Evolutionary conservation across 2,329 filamentous ascomycete species (phyloP).

Genomic region (Colletotrichum spinosum): DNA sequence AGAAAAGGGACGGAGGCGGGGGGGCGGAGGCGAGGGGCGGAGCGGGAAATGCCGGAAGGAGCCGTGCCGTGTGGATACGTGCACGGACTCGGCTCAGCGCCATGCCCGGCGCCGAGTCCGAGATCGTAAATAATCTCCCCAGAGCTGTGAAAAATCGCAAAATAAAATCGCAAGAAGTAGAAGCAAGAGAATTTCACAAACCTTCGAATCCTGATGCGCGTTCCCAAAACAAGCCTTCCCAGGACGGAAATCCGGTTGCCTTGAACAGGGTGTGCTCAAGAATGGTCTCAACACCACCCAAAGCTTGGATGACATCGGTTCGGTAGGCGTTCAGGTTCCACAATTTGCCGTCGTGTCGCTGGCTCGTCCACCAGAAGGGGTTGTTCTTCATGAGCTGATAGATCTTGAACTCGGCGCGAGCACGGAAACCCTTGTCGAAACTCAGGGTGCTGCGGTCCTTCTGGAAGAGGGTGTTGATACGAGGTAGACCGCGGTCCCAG

Average conservation of each 20-base stretch:
- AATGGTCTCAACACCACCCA: conserved; percentile 97
- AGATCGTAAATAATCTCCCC: no score
- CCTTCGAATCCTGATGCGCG: no score
- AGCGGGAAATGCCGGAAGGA: no score
- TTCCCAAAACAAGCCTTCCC: conserved; percentile 97
- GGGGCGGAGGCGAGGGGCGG: no score
- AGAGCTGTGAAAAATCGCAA: no score
- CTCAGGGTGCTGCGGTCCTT: conserved; percentile 97
- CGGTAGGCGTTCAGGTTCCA: conserved; percentile 98
- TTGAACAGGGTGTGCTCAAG: conserved; percentile 97
- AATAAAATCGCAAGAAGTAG: no score
- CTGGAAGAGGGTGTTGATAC: conserved; percentile 99
- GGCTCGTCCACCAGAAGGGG: conserved; percentile 99
- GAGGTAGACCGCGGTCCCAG: conserved; percentile 96
- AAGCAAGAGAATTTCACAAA: no score
- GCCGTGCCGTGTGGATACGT: no score
- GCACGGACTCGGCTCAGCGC: no score
- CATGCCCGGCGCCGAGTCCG: no score
- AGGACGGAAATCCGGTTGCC: conserved; percentile 94
- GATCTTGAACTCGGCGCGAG: conserved; percentile 95
- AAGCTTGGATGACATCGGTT: conserved; percentile 95
- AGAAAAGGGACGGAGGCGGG: no score
- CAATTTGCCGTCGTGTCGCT: conserved; percentile 94
- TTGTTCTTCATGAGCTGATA: conserved; percentile 99
- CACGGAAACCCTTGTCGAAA: conserved; percentile 98